phyloP scores from a whole-genome alignment of 805 yeast genomes.

The Nakazawaea pomicola region DNA sequence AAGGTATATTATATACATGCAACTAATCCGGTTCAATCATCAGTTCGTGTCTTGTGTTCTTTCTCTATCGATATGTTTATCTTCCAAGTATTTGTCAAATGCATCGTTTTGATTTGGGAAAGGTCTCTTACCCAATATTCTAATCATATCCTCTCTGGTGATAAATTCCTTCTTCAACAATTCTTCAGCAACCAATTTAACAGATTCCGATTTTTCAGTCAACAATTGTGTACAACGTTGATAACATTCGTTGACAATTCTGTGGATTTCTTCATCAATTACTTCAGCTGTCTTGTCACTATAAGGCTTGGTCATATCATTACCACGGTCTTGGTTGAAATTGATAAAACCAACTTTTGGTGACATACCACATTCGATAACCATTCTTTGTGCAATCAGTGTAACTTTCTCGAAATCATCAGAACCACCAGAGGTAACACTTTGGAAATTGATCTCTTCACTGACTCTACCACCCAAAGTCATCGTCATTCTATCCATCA shows the following conservation, averaged over 20 bases:
- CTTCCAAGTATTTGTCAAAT: conserved; percentile 77
- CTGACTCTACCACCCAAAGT: conserved; percentile 89
- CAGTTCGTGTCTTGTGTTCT: conserved; percentile 3
- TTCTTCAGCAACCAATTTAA: conserved; percentile 69
- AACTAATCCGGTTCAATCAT: background rate
- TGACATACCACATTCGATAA: conserved; percentile 85
- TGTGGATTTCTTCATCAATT: conserved; percentile 66
- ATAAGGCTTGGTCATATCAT: conserved; percentile 55
- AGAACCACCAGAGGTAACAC: conserved; percentile 88
- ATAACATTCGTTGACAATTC: conserved; percentile 64
- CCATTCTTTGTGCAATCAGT: conserved; percentile 86
- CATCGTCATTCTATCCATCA: conserved; percentile 86
- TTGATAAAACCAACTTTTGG: conserved; percentile 60
- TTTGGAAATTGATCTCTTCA: conserved; percentile 81
- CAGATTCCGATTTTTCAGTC: conserved; percentile 52
- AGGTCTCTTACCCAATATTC: conserved; percentile 72
- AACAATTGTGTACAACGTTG: conserved; percentile 53
- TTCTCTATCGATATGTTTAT: conserved; percentile 4
- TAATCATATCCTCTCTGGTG: conserved; percentile 75
- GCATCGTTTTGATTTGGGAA: conserved; percentile 80
- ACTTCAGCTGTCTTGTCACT: conserved; percentile 65
- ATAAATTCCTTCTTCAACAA: conserved; percentile 70
- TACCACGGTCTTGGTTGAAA: conserved; percentile 45
- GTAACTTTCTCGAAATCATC: conserved; percentile 93
- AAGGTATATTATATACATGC: background rate